Evolutionary conservation across 1,139 yeast genomes (phyloP), one percentile per base, ranked within the genome.

Genomic region (Yamadazyma taylorii): DNA sequence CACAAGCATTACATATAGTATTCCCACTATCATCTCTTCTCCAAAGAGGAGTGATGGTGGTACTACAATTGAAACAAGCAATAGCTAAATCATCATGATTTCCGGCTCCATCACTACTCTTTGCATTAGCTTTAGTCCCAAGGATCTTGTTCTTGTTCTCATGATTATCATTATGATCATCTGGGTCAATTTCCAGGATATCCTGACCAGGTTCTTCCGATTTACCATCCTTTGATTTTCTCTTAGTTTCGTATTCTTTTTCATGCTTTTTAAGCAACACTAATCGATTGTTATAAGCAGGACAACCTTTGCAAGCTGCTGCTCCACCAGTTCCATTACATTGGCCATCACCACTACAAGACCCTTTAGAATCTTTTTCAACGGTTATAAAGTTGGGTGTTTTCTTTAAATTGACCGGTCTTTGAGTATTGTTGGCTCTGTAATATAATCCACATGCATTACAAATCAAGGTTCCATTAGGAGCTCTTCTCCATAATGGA

Each of bases 281-380:
- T 30, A 81, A 69, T 38, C 94, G 69, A 60, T 86, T 86, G 53
- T 85, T 85, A 55, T 61, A 85, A 3, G 92, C 89, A 2, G 95
- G 94, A 55, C 95, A 86, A 4, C 90, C 89, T 46, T 80, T 73
- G 56, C 95, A 86, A 2, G 88, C 88, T 3, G 74, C 74, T 2
- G 89, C 65, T 2, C 95, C 95, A 4, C 95, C 95, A 1, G 92
- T 85, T 2, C 95, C 95, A 52, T 85, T 85, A 58, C 95, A 86
- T 45, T 81, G 72, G 5, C 95, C 95, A 51, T 84, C 87, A 9
- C 95, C 95, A 41, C 81, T 79, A 53, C 95, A 86, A 4, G 85
- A 74, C 0, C 95, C 95, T 25, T 61, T 64, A 21, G 65, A 65
- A 17, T 50, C 55, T 24, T 64, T 60, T 6, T 61, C 58, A 9